Base-by-base conservation (phyloP, 2,329 filamentous ascomycete genomes). In the Fusarium staphyleae region DNA sequence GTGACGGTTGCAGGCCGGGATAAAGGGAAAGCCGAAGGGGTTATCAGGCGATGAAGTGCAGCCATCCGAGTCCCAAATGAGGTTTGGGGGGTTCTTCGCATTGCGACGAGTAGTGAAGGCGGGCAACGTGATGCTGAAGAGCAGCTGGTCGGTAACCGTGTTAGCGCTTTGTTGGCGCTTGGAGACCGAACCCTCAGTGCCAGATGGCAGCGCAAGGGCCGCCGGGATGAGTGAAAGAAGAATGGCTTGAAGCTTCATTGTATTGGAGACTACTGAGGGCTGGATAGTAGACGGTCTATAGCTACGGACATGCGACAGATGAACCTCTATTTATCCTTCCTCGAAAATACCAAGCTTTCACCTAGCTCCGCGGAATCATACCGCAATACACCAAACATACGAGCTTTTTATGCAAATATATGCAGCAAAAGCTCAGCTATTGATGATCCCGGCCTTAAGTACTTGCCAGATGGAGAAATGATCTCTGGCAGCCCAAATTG, bases 1-100 rank as follows among this genome's bases (percentile, higher is more conserved):
- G 54, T 85, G 82, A 6, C 82, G 79, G 52, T 80, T 68, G 71
- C 81, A 83, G 11, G 74, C 76, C 0, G 72, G 74, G 3, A 69
- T 18, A 32, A 79, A 81, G 10, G 75, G 69, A 62, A 77, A 81
- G 2, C 73, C 72, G 24, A 75, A 72, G 1, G 77, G 77, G 57
- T 77, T 78, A 42, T 79, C 74, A 1, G 76, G 76, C 2, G 76
- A 74, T 1, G 57, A 63, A 4, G 73, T 74, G 71, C 77, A 79
- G 36, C 72, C 74, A 44, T 79, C 75, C 1, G 76, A 76, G 4
- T 59, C 54, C 77, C 76, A 79, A 66, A 74, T 66, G 1, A 78
- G 65, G 1, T 43, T 68, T 0, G 74, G 22, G 1, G 80, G 81
- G 36, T 75, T 63, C 2, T 67, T 63, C 0, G 71, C 71, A 10